These are phyloP conservation scores for Tephrocybe sp. DNA, from an alignment of 768 basidiomycete genomes.

Conservation along the genomic window DNA sequence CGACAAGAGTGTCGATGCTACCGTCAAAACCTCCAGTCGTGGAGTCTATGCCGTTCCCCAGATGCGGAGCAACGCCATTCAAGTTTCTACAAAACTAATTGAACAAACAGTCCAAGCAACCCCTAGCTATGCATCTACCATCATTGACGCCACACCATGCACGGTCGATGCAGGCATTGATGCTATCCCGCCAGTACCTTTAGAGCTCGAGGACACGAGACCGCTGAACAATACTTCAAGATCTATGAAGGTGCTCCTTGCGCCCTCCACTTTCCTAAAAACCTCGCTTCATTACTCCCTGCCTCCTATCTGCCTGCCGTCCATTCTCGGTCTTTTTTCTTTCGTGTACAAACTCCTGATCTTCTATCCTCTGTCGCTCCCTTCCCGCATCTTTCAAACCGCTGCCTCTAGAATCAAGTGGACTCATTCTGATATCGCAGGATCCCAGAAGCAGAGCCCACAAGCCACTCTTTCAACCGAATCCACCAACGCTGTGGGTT, in stretches of 20 bases:
- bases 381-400: slow-evolving; percentile 35
- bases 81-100: slow-evolving; percentile 33
- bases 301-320: slow-evolving; percentile 33
- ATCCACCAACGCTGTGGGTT: slow-evolving; percentile 15
- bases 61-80: slow-evolving; percentile 30
- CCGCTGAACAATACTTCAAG: background rate
- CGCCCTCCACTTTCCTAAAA: background rate
- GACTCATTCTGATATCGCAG: slow-evolving; percentile 6
- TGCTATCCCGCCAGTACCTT: slow-evolving; percentile 46
- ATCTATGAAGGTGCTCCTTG: background rate
- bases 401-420: slow-evolving; percentile 22
- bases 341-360: slow-evolving; percentile 47
- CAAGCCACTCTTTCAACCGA: slow-evolving; percentile 9
- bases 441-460: slow-evolving; percentile 19
- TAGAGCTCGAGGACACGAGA: slow-evolving; percentile 46
- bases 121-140: slow-evolving; percentile 26
- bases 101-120: slow-evolving; percentile 32
- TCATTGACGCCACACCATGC: slow-evolving; percentile 24
- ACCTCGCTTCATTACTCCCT: slow-evolving; percentile 16
- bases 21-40: slow-evolving; percentile 26
- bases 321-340: slow-evolving; percentile 41
- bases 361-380: slow-evolving; percentile 47
- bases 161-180: slow-evolving; percentile 38
- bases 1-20: slow-evolving; percentile 50
- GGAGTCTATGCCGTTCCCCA: slow-evolving; percentile 29